Conservation (phyloP, 495 filamentous ascomycete genomes). For the Hypomontagnella monticulosa region DNA sequence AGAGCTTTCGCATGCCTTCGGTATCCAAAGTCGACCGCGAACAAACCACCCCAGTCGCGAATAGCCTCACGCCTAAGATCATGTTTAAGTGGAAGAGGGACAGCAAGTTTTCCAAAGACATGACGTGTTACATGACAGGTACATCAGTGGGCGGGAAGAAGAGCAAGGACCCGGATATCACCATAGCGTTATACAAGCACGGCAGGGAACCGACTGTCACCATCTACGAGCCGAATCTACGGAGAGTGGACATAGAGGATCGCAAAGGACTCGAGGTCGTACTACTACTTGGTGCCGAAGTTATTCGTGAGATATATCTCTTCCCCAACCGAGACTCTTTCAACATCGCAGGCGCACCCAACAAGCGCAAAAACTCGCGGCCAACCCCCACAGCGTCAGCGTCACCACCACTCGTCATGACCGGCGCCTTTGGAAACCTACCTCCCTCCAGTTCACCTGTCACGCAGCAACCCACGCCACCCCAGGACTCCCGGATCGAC, state of each 20-base stretch:
- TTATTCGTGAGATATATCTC: slow-evolving; percentile 89
- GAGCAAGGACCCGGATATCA: slow-evolving; percentile 92
- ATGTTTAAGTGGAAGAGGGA: slow-evolving; percentile 94
- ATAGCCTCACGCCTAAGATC: slow-evolving; percentile 78
- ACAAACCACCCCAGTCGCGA: slow-evolving; percentile 70
- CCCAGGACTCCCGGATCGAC: slow-evolving; percentile 63
- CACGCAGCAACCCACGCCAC: slow-evolving; percentile 40
- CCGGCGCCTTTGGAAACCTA: slow-evolving; percentile 31
- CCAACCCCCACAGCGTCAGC: slow-evolving; percentile 41
- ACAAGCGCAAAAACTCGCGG: slow-evolving; percentile 56
- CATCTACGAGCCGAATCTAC: slow-evolving; percentile 91
- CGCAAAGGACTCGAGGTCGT: slow-evolving; percentile 92
- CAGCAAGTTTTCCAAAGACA: slow-evolving; percentile 79
- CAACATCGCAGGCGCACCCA: slow-evolving; percentile 68
- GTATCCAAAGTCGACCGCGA: slow-evolving; percentile 78
- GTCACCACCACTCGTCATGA: slow-evolving; percentile 37
- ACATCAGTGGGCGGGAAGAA: slow-evolving; percentile 76
- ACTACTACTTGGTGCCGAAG: slow-evolving; percentile 80
- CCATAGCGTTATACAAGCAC: slow-evolving; percentile 79
- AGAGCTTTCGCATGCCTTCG: slow-evolving; percentile 82
- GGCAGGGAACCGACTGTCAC: slow-evolving; percentile 66
- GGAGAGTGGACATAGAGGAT: slow-evolving; percentile 91
- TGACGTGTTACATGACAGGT: slow-evolving; percentile 83
- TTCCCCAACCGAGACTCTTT: slow-evolving; percentile 74
- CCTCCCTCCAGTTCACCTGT: slow-evolving; percentile 36